A percentile compares a stretch with the other conserved stretches of the same genome.
Conservation (phyloP, 805 yeast genomes). For the Saccharomycopsis malanga region DNA sequence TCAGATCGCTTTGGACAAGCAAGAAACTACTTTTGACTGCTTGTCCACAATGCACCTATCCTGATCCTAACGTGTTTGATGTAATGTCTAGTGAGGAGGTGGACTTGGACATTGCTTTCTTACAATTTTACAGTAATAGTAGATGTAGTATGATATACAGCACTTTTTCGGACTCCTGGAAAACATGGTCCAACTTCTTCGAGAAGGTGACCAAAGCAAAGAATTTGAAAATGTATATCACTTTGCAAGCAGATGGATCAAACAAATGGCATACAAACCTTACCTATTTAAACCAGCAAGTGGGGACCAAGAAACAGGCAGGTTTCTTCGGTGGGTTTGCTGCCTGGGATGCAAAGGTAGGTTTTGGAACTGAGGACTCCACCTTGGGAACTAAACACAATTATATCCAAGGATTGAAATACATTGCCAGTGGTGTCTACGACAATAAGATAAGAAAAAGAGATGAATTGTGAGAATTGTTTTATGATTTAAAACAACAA, state of each 20-base stretch:
- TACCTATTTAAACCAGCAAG: slow-evolving; percentile 4
- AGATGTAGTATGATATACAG: slow-evolving; percentile 33
- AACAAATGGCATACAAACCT: slow-evolving; percentile 15
- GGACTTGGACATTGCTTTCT: slow-evolving; percentile 49
- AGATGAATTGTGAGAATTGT: slow-evolving; percentile 20
- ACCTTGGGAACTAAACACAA: slow-evolving; percentile 1
- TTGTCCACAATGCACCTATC: slow-evolving; percentile 63
- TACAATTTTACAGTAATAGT: slow-evolving; percentile 61
- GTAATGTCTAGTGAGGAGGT: slow-evolving; percentile 38
- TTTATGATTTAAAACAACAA: no score
- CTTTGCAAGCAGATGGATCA: slow-evolving; percentile 10
- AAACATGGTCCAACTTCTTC: slow-evolving; percentile 56
- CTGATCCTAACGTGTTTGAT: slow-evolving; percentile 42
- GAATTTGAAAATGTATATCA: slow-evolving; percentile 14
- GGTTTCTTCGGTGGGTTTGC: slow-evolving; percentile 17
- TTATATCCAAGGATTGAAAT: slow-evolving; percentile 17
- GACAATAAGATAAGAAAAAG: slow-evolving; percentile 9
- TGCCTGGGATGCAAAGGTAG: slow-evolving; percentile 21
- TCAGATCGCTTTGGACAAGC: slow-evolving; percentile 31
- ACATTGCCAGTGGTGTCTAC: slow-evolving; percentile 13
- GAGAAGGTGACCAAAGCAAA: slow-evolving; percentile 39
- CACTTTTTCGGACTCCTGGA: slow-evolving; percentile 31
- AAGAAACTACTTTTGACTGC: slow-evolving; percentile 50
- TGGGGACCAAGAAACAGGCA: slow-evolving; percentile 4
- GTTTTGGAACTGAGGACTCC: slow-evolving; percentile 8